phyloP scores from a whole-genome alignment of 2,329 filamentous ascomycete species.

The Cladosporium sp. region DNA sequence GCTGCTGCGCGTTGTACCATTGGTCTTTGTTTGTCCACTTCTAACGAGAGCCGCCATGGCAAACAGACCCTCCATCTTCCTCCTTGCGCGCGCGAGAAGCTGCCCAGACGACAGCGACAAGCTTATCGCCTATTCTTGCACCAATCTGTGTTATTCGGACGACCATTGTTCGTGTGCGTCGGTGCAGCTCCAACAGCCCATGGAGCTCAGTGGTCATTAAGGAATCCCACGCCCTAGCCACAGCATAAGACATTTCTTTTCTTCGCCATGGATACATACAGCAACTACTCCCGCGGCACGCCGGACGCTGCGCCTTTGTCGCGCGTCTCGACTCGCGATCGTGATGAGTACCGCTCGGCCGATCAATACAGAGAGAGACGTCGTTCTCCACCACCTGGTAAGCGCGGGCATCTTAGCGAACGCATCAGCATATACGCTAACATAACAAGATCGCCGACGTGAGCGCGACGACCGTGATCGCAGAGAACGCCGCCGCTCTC shows the following conservation, averaged over 20 bases:
- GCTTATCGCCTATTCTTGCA: not conserved
- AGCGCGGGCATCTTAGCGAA: not conserved
- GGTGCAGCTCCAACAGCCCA: constrained; percentile 11
- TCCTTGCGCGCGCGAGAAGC: constrained; percentile 12
- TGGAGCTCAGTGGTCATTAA: constrained; percentile 1
- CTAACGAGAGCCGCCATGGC: constrained; percentile 24
- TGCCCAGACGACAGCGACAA: constrained; percentile 1
- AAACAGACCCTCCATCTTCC: constrained; percentile 20
- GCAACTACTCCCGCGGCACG: constrained; percentile 12
- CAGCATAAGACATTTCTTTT: constrained; percentile 5
- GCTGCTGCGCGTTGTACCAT: constrained; percentile 4
- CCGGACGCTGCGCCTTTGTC: constrained; percentile 16
- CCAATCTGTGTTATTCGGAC: constrained; percentile 10
- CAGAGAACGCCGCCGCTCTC: constrained; percentile 62
- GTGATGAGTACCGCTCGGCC: constrained; percentile 24
- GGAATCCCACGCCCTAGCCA: constrained; percentile 13
- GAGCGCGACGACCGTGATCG: constrained; percentile 25
- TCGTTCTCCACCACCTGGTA: constrained; percentile 25
- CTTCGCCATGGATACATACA: constrained; percentile 16
- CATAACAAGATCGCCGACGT: constrained; percentile 27
- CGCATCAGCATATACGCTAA: not conserved
- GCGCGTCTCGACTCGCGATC: constrained; percentile 16
- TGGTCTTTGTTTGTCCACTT: constrained; percentile 17
- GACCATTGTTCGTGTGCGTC: not conserved
- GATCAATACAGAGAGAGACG: constrained; percentile 27